Evolutionary conservation across 768 basidiomycete genomes (phyloP).

Genomic region (Collybia mongolica): DNA sequence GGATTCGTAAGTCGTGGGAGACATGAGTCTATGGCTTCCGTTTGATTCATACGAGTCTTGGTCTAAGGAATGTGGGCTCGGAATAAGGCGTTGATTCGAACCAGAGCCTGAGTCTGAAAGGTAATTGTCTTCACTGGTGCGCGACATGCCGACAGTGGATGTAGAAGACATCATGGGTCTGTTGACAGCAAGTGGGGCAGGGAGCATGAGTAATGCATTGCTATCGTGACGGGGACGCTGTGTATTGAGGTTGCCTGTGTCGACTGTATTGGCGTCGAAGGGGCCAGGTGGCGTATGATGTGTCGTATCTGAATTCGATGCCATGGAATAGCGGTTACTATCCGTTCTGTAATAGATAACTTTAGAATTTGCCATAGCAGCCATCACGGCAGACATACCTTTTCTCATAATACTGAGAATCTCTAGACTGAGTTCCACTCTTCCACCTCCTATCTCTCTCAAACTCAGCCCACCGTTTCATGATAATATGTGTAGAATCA

Average conservation of each 20-base stretch:
- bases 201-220: slow-evolving; percentile 69
- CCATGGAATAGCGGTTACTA: slow-evolving; percentile 68
- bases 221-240: slow-evolving; percentile 66
- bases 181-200: slow-evolving; percentile 68
- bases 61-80: slow-evolving; percentile 39
- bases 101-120: slow-evolving; percentile 38
- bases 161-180: slow-evolving; percentile 51
- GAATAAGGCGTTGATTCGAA: slow-evolving; percentile 41
- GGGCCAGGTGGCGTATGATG: slow-evolving; percentile 48
- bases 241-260: slow-evolving; percentile 44
- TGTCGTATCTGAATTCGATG: slow-evolving; percentile 76
- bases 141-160: slow-evolving; percentile 40
- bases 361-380: background rate
- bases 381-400: slow-evolving; percentile 44
- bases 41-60: slow-evolving; percentile 37
- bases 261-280: slow-evolving; percentile 60
- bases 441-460: slow-evolving; percentile 95
- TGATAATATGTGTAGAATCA: slow-evolving; percentile 93
- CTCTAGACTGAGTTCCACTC: slow-evolving; percentile 80
- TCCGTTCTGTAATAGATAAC: slow-evolving; percentile 22
- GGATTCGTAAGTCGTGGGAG: slow-evolving; percentile 19
- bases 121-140: slow-evolving; percentile 50
- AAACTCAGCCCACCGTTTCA: slow-evolving; percentile 99
- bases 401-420: slow-evolving; percentile 73
- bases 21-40: slow-evolving; percentile 27